Evolutionary conservation across 257 asterid species (phyloP), one percentile per base, ranked within the genome.

Genomic region (Fraxinus quadrangulata): DNA sequence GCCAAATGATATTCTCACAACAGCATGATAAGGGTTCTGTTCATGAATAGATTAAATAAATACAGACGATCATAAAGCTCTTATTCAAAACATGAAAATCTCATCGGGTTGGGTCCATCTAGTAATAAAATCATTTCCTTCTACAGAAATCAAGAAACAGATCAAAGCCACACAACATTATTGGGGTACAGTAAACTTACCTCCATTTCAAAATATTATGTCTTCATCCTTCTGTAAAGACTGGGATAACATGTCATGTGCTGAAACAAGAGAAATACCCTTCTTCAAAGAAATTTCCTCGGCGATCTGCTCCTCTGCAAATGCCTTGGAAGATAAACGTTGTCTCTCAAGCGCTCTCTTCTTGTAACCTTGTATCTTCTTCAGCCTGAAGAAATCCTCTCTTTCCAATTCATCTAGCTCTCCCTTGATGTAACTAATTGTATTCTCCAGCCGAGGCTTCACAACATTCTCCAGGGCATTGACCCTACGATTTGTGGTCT

Each of bases 331-430:
- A 63, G 69, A 10, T 26, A 23, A 23, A 23, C 34, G 69, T 30
- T 63, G 33, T 63, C 9, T 63, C 34, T 63, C 34, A 6, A 26
- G 26, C 33, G 12, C 69, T 63, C 34, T 63, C 34, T 1, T 63
- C 69, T 63, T 63, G 69, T 23, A 63, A 63, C 69, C 69, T 63
- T 63, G 69, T 9, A 63, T 63, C 69, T 63, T 63, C 34, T 63
- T 63, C 34, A 63, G 69, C 69, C 69, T 9, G 13, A 63, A 63
- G 36, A 63, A 63, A 63, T 63, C 69, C 69, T 63, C 69, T 24
- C 69, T 63, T 26, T 63, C 69, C 34, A 63, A 24, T 63, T 63
- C 69, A 26, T 63, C 69, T 63, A 63, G 16, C 19, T 63, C 69
- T 9, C 36, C 69, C 34, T 63, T 63, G 6, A 63, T 63, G 34